Conservation (phyloP, 495 filamentous ascomycete genomes). For the Tuber calosporum region DNA sequence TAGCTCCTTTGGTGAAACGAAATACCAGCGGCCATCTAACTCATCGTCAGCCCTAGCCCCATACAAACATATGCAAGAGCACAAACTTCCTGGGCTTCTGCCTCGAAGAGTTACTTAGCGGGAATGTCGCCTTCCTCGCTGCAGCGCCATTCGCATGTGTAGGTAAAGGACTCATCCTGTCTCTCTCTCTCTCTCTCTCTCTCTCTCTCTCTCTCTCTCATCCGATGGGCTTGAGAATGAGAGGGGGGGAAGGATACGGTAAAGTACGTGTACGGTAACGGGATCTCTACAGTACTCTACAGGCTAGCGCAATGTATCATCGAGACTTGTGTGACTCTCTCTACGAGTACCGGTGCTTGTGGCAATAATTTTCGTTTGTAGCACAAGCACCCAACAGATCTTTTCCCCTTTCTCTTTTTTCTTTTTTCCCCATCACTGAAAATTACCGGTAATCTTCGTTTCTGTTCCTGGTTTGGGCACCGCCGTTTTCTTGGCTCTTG, state of each 20-base stretch:
- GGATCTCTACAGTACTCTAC: not conserved
- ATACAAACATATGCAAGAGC: not conserved
- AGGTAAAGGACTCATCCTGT: not conserved
- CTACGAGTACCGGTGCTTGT: too few species aligned
- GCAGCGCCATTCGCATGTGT: conserved; percentile 4
- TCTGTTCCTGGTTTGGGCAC: not conserved
- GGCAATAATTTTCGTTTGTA: not conserved
- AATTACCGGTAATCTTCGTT: not conserved
- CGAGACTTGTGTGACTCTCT: not conserved
- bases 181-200: not conserved
- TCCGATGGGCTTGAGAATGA: not conserved
- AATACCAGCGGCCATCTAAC: conserved; percentile 63
- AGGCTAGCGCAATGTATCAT: not conserved
- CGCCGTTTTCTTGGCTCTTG: not conserved
- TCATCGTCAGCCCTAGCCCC: conserved; percentile 8
- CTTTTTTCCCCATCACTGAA: not conserved
- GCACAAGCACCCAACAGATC: not conserved
- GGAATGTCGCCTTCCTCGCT: conserved; percentile 42
- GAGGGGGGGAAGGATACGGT: not conserved
- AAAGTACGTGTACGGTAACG: not conserved
- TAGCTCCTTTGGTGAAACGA: conserved; percentile 68
- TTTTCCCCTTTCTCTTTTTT: not conserved
- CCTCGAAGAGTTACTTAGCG: conserved; percentile 49
- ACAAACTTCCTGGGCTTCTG: conserved; percentile 54
- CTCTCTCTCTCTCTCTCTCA: not conserved